phyloP scores from a whole-genome alignment of 306 rosid genomes.

The Vigna hirtella region DNA sequence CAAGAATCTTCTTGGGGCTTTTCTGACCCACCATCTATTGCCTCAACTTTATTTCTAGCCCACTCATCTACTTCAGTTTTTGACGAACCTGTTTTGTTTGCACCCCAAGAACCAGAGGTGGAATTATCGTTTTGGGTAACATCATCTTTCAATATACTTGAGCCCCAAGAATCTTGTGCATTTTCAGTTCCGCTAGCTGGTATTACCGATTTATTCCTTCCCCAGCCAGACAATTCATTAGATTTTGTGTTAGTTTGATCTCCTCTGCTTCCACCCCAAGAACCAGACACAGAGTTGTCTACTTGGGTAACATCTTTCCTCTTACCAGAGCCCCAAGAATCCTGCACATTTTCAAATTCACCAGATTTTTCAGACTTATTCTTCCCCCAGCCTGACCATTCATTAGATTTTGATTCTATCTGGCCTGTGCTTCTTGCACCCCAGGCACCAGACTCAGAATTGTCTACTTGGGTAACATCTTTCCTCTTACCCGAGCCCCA shows the following conservation, averaged over 20 bases:
- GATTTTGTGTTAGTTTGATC: neutral
- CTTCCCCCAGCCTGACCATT: slow-evolving; percentile 24
- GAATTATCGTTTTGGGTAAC: slow-evolving; percentile 33
- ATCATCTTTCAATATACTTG: slow-evolving; percentile 19
- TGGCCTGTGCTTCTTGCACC: neutral
- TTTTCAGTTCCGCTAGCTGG: slow-evolving; percentile 30
- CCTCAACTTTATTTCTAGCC: slow-evolving; percentile 1
- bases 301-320: slow-evolving; percentile 26
- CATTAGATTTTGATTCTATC: slow-evolving; percentile 6
- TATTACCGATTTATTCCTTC: slow-evolving; percentile 25
- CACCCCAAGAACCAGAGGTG: slow-evolving; percentile 46
- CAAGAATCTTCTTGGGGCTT: slow-evolving; percentile 7
- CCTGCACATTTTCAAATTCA: neutral
- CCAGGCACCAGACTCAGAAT: slow-evolving; percentile 46
- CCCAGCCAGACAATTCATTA: slow-evolving; percentile 37
- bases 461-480: slow-evolving; percentile 15
- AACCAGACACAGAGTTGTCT: slow-evolving; percentile 34
- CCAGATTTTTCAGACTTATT: slow-evolving; percentile 1
- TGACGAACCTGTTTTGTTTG: neutral
- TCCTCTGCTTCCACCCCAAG: slow-evolving; percentile 39
- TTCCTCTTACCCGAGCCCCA: slow-evolving; percentile 15
- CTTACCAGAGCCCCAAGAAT: slow-evolving; percentile 14
- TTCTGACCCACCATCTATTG: slow-evolving; percentile 1
- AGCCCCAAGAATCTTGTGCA: slow-evolving; percentile 15
- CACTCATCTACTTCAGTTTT: neutral